These are phyloP conservation scores for Epichloe glyceriae DNA, from an alignment of 2,329 filamentous ascomycete species.

Conservation along the genomic window DNA sequence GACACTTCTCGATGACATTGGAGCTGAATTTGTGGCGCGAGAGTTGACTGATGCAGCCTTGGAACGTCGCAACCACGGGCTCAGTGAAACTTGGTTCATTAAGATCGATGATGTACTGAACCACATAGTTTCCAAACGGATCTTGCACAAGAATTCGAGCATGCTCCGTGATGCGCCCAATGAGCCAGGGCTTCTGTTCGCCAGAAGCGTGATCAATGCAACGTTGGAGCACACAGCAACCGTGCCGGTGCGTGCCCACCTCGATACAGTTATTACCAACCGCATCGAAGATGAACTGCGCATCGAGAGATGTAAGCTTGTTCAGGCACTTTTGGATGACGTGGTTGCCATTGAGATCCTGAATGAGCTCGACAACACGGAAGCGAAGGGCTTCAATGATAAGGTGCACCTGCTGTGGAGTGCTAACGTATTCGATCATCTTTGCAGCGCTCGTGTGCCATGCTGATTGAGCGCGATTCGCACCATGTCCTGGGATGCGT, in stretches of 20 bases:
- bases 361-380: slow-evolving; percentile 85
- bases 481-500: slow-evolving; percentile 76
- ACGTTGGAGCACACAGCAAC: slow-evolving; percentile 93
- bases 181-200: slow-evolving; percentile 75
- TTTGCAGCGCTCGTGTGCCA: slow-evolving; percentile 88
- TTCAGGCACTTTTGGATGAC: slow-evolving; percentile 99
- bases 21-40: slow-evolving; percentile 99
- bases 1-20: slow-evolving; percentile 94
- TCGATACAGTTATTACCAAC: slow-evolving; percentile 77
- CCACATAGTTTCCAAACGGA: slow-evolving; percentile 96
- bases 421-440: slow-evolving; percentile 97
- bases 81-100: slow-evolving; percentile 81
- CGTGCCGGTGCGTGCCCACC: slow-evolving; percentile 93
- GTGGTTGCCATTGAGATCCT: slow-evolving; percentile 96
- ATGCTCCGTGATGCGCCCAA: slow-evolving; percentile 75
- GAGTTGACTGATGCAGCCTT: slow-evolving; percentile 53
- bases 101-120: slow-evolving; percentile 95
- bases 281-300: slow-evolving; percentile 93
- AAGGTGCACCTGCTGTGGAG: slow-evolving; percentile 68
- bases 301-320: slow-evolving; percentile 71
- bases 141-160: slow-evolving; percentile 88
- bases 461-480: slow-evolving; percentile 94
- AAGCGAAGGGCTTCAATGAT: slow-evolving; percentile 75
- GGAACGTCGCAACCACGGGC: slow-evolving; percentile 72
- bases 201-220: slow-evolving; percentile 96